These are phyloP conservation scores for Botrytis squamosa DNA, from an alignment of 2,329 filamentous ascomycete genomes.

Conservation along the genomic window DNA sequence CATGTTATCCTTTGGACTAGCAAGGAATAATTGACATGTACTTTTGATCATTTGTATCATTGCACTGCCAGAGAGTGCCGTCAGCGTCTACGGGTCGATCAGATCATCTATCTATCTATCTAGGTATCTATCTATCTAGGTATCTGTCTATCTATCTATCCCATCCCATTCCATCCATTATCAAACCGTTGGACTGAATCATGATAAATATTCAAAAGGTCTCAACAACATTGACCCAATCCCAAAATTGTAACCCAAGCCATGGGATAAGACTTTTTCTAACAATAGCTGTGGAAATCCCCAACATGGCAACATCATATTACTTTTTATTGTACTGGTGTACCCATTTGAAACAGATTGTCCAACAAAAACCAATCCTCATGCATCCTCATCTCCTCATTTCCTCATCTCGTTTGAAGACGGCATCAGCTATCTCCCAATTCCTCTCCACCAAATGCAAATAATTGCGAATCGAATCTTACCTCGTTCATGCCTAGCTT, in stretches of 20 bases:
- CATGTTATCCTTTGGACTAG: not conserved
- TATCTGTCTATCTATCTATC: not conserved
- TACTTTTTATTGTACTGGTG: not conserved
- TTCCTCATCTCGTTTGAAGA: not conserved
- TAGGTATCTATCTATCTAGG: not conserved
- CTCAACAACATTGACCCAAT: constrained; percentile 4
- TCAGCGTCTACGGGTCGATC: constrained; percentile 12
- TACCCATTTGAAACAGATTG: not conserved
- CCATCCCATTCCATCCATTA: not conserved
- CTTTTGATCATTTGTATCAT: not conserved
- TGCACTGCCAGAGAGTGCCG: constrained; percentile 15
- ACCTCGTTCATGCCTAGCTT: not conserved
- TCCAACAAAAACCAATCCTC: not conserved
- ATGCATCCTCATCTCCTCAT: not conserved
- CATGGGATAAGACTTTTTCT: not conserved
- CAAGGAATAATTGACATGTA: not conserved
- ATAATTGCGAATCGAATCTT: not conserved
- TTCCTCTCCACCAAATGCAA: not conserved
- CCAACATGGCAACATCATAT: not conserved
- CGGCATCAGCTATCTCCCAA: not conserved
- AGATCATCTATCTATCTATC: not conserved
- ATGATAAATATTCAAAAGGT: not conserved
- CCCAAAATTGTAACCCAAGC: not conserved
- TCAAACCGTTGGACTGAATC: not conserved
- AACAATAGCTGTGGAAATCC: constrained; percentile 7